Evolutionary conservation across 306 rosid species (phyloP).

Genomic region (Crotalaria pallida): DNA sequence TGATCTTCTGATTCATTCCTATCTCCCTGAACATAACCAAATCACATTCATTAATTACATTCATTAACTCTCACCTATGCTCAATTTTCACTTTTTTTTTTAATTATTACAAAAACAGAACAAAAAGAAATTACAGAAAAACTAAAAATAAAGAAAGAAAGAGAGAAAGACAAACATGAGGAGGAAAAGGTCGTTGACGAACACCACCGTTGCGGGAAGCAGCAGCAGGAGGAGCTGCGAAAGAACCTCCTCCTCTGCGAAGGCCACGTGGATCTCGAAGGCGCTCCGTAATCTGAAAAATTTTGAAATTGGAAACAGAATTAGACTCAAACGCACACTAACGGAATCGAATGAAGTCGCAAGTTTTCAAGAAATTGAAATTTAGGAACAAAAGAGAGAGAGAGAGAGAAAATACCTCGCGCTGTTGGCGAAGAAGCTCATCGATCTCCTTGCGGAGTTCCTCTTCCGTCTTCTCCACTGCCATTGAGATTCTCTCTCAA

Average conservation of each 20-base stretch:
- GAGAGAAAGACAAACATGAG: slow-evolving; percentile 37
- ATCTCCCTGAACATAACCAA: slow-evolving; percentile 41
- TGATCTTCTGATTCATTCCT: slow-evolving; percentile 64
- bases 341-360: not conserved
- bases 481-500: too few relatives aligned
- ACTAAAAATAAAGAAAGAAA: not conserved
- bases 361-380: not conserved
- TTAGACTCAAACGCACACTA: not conserved
- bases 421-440: slow-evolving; percentile 92
- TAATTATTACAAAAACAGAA: not conserved
- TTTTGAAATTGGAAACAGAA: not conserved
- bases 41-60: not conserved
- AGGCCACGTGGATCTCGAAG: slow-evolving; percentile 98
- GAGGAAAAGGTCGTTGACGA: slow-evolving; percentile 69
- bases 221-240: slow-evolving; percentile 43
- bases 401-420: slow-evolving; percentile 49
- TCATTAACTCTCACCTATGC: not conserved
- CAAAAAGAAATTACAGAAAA: not conserved
- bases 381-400: not conserved
- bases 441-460: slow-evolving; percentile 92
- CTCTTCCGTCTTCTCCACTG: slow-evolving; percentile 69
- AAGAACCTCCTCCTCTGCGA: slow-evolving; percentile 58
- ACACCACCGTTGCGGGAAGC: slow-evolving; percentile 59
- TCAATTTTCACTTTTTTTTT: not conserved
- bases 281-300: slow-evolving; percentile 42